Base-by-base conservation (phyloP, 148 eudicot species). In the Oxyria digyna region DNA sequence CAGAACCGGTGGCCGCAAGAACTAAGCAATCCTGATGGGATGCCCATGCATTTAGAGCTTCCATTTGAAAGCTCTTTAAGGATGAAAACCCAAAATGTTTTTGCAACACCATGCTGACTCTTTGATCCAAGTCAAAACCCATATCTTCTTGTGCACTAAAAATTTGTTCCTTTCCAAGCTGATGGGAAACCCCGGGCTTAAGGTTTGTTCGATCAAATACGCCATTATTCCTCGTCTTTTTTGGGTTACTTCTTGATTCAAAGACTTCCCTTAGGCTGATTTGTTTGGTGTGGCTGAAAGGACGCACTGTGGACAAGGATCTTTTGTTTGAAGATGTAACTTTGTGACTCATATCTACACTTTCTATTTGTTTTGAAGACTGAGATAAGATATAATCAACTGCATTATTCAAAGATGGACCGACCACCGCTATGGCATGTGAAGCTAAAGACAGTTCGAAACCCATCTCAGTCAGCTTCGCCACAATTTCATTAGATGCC, bases 1-100 rank as follows among this genome's bases (percentile, higher is more conserved):
- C 97, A 64, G 98, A 92, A 77, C 98, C 98, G 52, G 98, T 92
- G 72, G 98, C 98, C 4, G 98, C 94, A 67, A 92, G 94, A 83
- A 92, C 82, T 41, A 89, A 85, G 77, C 98, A 92, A 41, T 92
- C 96, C 79, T 85, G 85, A 75, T 75, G 73, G 65, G 81, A 77
- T 68, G 83, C 43, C 94, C 96, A 92, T 59, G 96, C 87, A 66
- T 74, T 70, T 64, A 92, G 74, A 54, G 85, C 94, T 84, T 92
- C 96, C 83, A 79, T 89, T 69, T 92, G 98, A 67, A 92, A 92
- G 67, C 76, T 78, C 80, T 89, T 89, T 75, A 92, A 78, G 67
- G 73, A 81, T 27, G 94, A 76, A 80, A 43, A 84, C 54, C 94
- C 94, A 82, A 89, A 92, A 75, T 87, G 87, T 67, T 84, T 83